These are phyloP conservation scores for Ehretia macrophylla DNA, from an alignment of 257 asterid species.

Conservation along the genomic window DNA sequence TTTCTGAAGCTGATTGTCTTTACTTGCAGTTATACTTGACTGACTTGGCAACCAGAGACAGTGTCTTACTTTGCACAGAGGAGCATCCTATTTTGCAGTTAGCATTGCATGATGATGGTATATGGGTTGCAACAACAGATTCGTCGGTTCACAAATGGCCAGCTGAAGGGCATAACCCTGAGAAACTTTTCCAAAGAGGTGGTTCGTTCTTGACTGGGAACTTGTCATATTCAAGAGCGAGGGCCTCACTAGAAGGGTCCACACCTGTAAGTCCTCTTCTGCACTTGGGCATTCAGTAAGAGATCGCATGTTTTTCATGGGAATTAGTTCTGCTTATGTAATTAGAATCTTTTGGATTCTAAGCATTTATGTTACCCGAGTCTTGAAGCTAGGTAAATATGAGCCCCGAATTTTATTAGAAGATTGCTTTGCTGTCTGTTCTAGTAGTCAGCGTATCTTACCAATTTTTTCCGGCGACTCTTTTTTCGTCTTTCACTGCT, in stretches of 20 bases:
- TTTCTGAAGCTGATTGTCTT: conserved; percentile 17
- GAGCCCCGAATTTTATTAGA: too few species aligned
- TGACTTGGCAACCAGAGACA: conserved; percentile 94
- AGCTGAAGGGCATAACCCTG: conserved; percentile 76
- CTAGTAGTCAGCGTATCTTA: too few species aligned
- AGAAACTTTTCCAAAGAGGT: conserved; percentile 77
- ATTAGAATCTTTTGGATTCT: too few species aligned
- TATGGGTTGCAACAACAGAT: conserved; percentile 94
- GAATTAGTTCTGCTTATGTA: too few species aligned
- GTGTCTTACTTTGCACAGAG: conserved; percentile 71
- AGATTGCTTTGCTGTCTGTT: too few species aligned
- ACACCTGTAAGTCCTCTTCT: conserved; percentile 72
- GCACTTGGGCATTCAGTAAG: conserved; percentile 8
- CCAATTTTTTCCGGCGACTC: too few species aligned
- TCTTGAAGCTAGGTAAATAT: too few species aligned
- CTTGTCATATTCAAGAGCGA: conserved; percentile 93
- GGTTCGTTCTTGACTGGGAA: conserved; percentile 97
- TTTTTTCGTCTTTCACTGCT: too few species aligned
- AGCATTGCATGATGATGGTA: conserved; percentile 78
- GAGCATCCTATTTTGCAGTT: conserved; percentile 78
- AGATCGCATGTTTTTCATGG: not conserved
- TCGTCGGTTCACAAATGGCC: conserved; percentile 95
- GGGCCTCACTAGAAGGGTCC: conserved; percentile 90
- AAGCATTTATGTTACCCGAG: not conserved
- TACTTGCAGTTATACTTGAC: conserved; percentile 72